Conservation (phyloP, 768 basidiomycete genomes). For the Mycena crocata region DNA sequence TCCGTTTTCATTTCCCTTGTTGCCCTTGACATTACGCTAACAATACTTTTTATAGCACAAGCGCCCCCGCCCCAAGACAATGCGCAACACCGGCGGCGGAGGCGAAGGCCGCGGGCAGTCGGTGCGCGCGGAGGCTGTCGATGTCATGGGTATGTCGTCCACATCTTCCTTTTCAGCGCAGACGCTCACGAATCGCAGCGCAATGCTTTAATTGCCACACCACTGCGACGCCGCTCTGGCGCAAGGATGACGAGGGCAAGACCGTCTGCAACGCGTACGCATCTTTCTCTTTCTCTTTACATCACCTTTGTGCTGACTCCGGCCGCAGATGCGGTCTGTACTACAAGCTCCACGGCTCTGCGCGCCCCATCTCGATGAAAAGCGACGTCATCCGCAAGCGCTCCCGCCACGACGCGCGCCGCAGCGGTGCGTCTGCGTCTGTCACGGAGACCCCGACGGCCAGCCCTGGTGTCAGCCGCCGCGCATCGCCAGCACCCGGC, state of each 20-base stretch:
- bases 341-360: constrained; percentile 88
- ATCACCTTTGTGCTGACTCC: neutral
- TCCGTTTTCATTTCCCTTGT: neutral
- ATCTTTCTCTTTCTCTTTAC: constrained; percentile 9
- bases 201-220: constrained; percentile 94
- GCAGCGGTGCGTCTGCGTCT: constrained; percentile 52
- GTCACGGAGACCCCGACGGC: constrained; percentile 78
- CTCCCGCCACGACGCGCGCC: constrained; percentile 82
- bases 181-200: constrained; percentile 54
- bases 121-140: constrained; percentile 75
- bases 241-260: constrained; percentile 92
- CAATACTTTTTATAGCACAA: constrained; percentile 68
- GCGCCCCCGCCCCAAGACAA: constrained; percentile 88
- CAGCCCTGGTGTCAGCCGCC: constrained; percentile 79
- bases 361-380: constrained; percentile 91
- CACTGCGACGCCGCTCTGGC: constrained; percentile 89
- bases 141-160: constrained; percentile 71
- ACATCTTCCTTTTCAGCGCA: constrained; percentile 31
- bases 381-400: constrained; percentile 91
- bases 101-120: constrained; percentile 76
- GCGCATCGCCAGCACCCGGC: constrained; percentile 70
- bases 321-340: constrained; percentile 78
- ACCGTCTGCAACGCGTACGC: constrained; percentile 92
- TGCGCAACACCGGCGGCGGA: constrained; percentile 82
- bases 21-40: neutral